Percentiles rank a stretch among this genome's conserved stretches.
phyloP scores from a whole-genome alignment of 768 basidiomycete species.

The Russula lepida region DNA sequence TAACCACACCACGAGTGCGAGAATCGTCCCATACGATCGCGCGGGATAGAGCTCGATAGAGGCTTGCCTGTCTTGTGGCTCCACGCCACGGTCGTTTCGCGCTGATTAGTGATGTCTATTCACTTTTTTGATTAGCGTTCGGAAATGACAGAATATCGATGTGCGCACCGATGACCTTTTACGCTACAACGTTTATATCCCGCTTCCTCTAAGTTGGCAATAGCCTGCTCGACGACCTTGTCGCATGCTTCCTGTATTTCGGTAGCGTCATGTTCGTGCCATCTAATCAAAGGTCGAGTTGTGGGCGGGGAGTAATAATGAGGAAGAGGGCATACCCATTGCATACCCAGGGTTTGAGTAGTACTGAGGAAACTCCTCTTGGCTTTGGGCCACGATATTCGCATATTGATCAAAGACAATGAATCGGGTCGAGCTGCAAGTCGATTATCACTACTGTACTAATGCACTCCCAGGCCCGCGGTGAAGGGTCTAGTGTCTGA shows the following conservation, averaged over 20 bases:
- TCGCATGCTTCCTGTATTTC: slow-evolving; percentile 74
- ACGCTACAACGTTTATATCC: slow-evolving; percentile 78
- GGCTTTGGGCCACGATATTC: slow-evolving; percentile 80
- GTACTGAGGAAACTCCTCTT: slow-evolving; percentile 91
- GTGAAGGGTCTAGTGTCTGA: neutral
- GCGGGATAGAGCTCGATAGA: slow-evolving; percentile 65
- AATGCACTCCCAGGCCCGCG: neutral
- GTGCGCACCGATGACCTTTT: slow-evolving; percentile 80
- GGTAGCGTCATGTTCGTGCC: slow-evolving; percentile 90
- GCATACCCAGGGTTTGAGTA: too few relatives aligned
- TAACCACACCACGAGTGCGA: slow-evolving; percentile 80
- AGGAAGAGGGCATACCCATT: too few relatives aligned
- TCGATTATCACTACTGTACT: neutral
- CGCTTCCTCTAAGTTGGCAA: slow-evolving; percentile 56
- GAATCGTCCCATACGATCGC: slow-evolving; percentile 97
- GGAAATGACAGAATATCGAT: neutral
- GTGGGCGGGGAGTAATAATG: neutral
- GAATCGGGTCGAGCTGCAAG: slow-evolving; percentile 73
- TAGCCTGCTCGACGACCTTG: slow-evolving; percentile 64
- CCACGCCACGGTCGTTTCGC: slow-evolving; percentile 95
- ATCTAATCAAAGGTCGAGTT: slow-evolving; percentile 36
- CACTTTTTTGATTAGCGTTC: neutral
- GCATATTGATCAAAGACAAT: slow-evolving; percentile 86
- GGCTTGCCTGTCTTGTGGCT: slow-evolving; percentile 84
- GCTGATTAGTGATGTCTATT: slow-evolving; percentile 92